Conservation (phyloP, 2,329 filamentous ascomycete genomes). For the Aureobasidium sp. region DNA sequence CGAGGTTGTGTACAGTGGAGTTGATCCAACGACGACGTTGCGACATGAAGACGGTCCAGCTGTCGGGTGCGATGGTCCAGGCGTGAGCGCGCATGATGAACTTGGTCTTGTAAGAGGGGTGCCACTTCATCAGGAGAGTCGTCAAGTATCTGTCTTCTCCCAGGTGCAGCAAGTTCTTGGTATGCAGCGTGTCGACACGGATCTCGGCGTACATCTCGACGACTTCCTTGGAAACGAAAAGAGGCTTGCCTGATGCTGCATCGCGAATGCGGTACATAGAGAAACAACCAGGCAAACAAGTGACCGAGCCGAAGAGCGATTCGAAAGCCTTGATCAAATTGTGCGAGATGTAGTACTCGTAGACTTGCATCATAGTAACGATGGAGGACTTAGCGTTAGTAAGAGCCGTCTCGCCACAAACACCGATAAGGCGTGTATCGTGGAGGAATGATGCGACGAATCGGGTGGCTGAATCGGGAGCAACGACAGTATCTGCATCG, state of each 20-base stretch:
- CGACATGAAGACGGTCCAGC: conserved; percentile 89
- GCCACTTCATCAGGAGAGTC: conserved; percentile 85
- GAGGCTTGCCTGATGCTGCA: conserved; percentile 86
- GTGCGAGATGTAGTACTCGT: conserved; percentile 99
- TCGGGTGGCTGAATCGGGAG: conserved; percentile 79
- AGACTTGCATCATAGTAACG: conserved; percentile 98
- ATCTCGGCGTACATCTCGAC: conserved; percentile 84
- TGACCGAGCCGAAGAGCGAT: conserved; percentile 92
- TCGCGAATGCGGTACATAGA: conserved; percentile 97
- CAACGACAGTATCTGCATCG: conserved; percentile 93
- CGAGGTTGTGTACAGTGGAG: conserved; percentile 95
- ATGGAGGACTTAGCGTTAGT: conserved; percentile 90
- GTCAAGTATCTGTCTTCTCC: conserved; percentile 98
- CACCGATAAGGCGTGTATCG: conserved; percentile 86
- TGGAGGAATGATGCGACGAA: conserved; percentile 87
- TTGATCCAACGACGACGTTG: conserved; percentile 99
- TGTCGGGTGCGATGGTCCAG: conserved; percentile 95
- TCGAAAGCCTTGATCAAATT: conserved; percentile 96
- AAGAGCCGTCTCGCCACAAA: conserved; percentile 90
- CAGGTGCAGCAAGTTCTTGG: conserved; percentile 95
- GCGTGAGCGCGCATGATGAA: conserved; percentile 88
- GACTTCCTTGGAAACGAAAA: conserved; percentile 91
- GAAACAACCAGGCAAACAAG: conserved; percentile 97
- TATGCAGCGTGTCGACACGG: conserved; percentile 94
- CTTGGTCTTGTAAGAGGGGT: conserved; percentile 95